Evolutionary conservation across 2,329 filamentous ascomycete genomes (phyloP).

Genomic region (Diaporthe helianthi): DNA sequence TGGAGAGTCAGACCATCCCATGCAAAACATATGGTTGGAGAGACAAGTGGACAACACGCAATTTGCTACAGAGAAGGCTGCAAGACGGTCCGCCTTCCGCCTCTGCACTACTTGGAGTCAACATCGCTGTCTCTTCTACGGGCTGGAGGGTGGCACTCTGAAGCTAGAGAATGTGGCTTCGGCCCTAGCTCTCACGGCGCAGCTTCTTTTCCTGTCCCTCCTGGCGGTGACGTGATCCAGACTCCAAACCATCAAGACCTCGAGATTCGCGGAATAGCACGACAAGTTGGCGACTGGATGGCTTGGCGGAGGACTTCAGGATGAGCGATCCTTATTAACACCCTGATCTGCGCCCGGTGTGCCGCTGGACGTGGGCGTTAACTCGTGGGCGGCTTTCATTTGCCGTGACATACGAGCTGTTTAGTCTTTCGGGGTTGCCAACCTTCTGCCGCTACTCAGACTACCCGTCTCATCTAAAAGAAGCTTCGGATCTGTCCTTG

Average conservation of each 20-base stretch:
- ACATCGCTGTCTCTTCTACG: slow-evolving; percentile 18
- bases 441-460: slow-evolving; percentile 21
- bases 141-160: slow-evolving; percentile 14
- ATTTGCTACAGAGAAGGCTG: slow-evolving; percentile 44
- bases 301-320: not conserved
- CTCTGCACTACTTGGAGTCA: slow-evolving; percentile 39
- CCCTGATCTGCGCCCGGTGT: not conserved
- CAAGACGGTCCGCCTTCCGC: slow-evolving; percentile 48
- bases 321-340: not conserved
- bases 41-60: slow-evolving; percentile 18
- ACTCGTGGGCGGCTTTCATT: slow-evolving; percentile 8
- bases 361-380: slow-evolving; percentile 7
- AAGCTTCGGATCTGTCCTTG: slow-evolving; percentile 27
- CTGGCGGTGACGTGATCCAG: slow-evolving; percentile 21
- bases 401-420: slow-evolving; percentile 7
- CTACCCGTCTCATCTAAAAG: slow-evolving; percentile 13
- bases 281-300: slow-evolving; percentile 11
- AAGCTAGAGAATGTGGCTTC: slow-evolving; percentile 26
- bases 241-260: not conserved
- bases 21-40: slow-evolving; percentile 31
- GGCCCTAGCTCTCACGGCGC: slow-evolving; percentile 22
- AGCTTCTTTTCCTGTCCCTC: slow-evolving; percentile 3
- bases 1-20: slow-evolving; percentile 29
- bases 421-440: slow-evolving; percentile 15
- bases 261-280: slow-evolving; percentile 27